These are phyloP conservation scores for Saccharum hybrid DNA, from an alignment of 202 grass and related monocot species.

Conservation along the genomic window DNA sequence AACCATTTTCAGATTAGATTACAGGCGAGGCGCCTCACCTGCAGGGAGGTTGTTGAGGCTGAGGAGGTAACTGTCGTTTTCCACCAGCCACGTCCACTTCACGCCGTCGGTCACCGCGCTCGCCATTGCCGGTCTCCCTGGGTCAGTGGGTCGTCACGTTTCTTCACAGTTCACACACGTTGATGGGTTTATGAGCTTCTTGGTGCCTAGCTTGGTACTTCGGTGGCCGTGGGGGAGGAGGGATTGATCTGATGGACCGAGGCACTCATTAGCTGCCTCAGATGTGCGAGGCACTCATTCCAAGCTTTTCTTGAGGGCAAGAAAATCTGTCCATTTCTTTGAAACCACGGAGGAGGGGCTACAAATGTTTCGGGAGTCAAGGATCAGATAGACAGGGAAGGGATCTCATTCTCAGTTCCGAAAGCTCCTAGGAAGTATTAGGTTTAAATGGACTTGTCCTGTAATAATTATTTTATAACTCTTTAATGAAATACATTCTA, in stretches of 20 bases:
- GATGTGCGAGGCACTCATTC: constrained; percentile 31
- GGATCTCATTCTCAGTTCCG: constrained; percentile 28
- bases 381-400: background rate
- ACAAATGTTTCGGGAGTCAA: constrained; percentile 4
- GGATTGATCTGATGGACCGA: background rate
- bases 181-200: background rate
- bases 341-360: background rate
- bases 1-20: background rate
- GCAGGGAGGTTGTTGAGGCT: constrained; percentile 42
- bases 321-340: constrained; percentile 1
- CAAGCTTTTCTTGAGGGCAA: constrained; percentile 50
- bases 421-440: no score
- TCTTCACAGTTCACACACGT: background rate
- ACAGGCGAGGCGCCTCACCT: constrained; percentile 26
- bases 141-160: background rate
- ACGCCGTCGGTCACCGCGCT: background rate
- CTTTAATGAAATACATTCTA: no score
- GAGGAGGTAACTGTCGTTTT: constrained; percentile 36
- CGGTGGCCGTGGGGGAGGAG: background rate
- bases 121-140: constrained; percentile 50
- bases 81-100: constrained; percentile 53
- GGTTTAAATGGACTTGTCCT: no score
- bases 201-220: background rate
- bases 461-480: no score
- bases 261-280: background rate